phyloP scores from a whole-genome alignment of 2,329 filamentous ascomycete species.

The Fusarium xyrophilum region DNA sequence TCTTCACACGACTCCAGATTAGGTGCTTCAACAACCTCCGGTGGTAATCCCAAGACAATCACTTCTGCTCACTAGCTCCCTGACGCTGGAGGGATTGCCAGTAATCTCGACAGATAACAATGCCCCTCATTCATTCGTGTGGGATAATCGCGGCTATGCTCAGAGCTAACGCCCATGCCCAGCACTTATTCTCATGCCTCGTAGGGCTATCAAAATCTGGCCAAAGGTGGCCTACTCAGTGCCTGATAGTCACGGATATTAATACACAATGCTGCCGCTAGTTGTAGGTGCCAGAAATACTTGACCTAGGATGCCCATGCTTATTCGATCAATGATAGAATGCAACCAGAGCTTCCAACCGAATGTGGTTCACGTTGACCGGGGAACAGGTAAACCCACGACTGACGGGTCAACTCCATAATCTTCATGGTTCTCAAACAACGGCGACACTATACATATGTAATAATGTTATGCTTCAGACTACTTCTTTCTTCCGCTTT shows the following conservation, averaged over 20 bases:
- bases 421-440: not conserved
- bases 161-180: not conserved
- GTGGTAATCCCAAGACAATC: not conserved
- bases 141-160: not conserved
- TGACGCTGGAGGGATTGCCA: not conserved
- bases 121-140: not conserved
- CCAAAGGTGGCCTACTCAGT: not conserved
- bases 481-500: not conserved
- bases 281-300: not conserved
- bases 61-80: not conserved
- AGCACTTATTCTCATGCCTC: not conserved
- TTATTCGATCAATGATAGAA: too few species aligned
- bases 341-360: too few species aligned
- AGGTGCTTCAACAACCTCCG: not conserved
- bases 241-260: conserved; percentile 13
- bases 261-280: not conserved
- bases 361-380: too few species aligned
- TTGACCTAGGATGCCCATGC: too few species aligned
- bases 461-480: not conserved
- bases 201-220: not conserved
- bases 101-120: not conserved
- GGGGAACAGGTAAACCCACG: too few species aligned
- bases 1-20: not conserved
- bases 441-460: not conserved
- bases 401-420: not conserved